Evolutionary conservation across 164 flowering plant genomes (phyloP).

Genomic region (Chimonanthus salicifolius): DNA sequence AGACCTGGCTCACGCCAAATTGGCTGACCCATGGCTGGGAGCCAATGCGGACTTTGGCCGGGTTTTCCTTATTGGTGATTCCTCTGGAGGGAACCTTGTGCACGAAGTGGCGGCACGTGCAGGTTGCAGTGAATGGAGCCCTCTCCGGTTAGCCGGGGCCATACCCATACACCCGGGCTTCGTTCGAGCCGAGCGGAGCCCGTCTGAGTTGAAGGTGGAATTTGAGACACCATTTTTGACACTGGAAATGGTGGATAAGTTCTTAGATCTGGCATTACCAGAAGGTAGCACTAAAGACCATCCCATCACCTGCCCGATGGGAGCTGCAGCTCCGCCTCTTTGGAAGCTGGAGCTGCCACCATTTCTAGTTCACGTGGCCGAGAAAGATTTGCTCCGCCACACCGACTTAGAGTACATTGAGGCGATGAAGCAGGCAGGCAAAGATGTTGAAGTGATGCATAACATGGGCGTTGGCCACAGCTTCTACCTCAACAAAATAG

Average conservation of each 20-base stretch:
- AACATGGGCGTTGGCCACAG: slow-evolving; percentile 55
- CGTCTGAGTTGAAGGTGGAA: slow-evolving; percentile 46
- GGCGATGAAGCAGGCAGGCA: slow-evolving; percentile 55
- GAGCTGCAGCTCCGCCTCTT: slow-evolving; percentile 39
- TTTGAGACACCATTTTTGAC: slow-evolving; percentile 55
- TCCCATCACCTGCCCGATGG: slow-evolving; percentile 84
- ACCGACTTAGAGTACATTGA: slow-evolving; percentile 67
- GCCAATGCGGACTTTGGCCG: slow-evolving; percentile 45
- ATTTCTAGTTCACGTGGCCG: slow-evolving; percentile 54
- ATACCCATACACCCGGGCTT: slow-evolving; percentile 70
- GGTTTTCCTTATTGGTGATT: slow-evolving; percentile 75
- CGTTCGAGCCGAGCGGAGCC: slow-evolving; percentile 41
- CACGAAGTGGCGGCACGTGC: slow-evolving; percentile 31
- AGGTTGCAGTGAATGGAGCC: slow-evolving; percentile 32
- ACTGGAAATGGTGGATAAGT: slow-evolving; percentile 72
- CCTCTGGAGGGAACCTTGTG: slow-evolving; percentile 73
- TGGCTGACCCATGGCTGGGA: slow-evolving; percentile 38
- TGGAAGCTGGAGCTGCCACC: slow-evolving; percentile 44
- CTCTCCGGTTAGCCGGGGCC: slow-evolving; percentile 45
- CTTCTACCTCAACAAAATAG: slow-evolving; percentile 64
- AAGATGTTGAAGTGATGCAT: slow-evolving; percentile 45
- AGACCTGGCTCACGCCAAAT: slow-evolving; percentile 26
- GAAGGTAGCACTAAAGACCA: slow-evolving; percentile 56
- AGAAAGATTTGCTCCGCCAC: slow-evolving; percentile 51
- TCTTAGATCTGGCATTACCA: slow-evolving; percentile 51